Conservation (phyloP, 73 alveolate genomes). For the Paramecium sexaurelia region DNA sequence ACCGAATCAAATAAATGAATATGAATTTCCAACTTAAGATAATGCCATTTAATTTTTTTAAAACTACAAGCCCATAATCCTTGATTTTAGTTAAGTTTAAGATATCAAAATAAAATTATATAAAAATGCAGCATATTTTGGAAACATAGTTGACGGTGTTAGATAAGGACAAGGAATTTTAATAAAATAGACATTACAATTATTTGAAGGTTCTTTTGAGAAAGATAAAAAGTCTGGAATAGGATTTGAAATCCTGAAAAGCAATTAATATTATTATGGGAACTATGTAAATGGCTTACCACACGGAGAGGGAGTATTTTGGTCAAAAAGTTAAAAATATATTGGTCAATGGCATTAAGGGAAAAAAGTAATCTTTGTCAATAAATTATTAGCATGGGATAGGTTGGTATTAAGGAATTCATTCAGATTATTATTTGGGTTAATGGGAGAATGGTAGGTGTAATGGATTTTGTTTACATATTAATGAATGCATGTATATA, state of each 20-base stretch:
- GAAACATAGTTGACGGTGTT: background rate
- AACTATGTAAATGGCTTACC: conserved; percentile 76
- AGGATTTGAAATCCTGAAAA: conserved; percentile 73
- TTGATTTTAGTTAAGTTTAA: background rate
- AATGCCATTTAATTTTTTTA: background rate
- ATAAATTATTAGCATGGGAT: conserved; percentile 72
- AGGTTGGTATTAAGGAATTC: conserved; percentile 71
- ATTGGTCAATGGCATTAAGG: conserved; percentile 82
- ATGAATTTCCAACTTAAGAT: background rate
- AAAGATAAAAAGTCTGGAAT: conserved; percentile 67
- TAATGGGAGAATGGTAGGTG: conserved; percentile 74
- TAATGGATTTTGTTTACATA: conserved; percentile 68
- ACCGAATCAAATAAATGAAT: background rate
- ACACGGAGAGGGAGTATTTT: conserved; percentile 73
- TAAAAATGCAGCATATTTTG: conserved; percentile 3
- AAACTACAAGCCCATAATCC: background rate
- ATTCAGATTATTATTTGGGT: conserved; percentile 71
- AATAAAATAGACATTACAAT: background rate
- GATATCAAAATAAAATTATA: conserved; percentile 15
- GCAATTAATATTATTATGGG: conserved; percentile 78
- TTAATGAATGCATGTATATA: conserved; percentile 72
- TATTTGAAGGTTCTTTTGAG: conserved; percentile 52
- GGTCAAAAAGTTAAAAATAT: conserved; percentile 64
- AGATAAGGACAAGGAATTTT: conserved; percentile 22
- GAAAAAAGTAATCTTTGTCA: background rate